A percentile compares a stretch with the other conserved stretches of the same genome.
These are phyloP conservation scores for Bauhinia variegata DNA, from an alignment of 306 rosid species.

Conservation along the genomic window DNA sequence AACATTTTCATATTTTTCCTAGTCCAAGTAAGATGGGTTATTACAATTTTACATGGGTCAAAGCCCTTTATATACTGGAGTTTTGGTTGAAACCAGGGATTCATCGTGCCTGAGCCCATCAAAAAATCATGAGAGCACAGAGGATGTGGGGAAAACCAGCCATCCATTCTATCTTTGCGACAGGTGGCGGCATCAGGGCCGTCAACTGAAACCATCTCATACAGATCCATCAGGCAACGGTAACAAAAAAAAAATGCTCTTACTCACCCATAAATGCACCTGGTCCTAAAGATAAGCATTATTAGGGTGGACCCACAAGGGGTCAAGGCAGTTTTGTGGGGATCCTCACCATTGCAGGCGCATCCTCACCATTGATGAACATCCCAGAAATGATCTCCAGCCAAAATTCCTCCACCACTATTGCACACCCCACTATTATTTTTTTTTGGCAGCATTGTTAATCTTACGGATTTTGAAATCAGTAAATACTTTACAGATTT, in stretches of 20 bases:
- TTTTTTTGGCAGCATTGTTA: too few relatives aligned
- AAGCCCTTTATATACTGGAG: slow-evolving; percentile 50
- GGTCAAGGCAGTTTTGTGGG: neutral
- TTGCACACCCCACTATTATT: too few relatives aligned
- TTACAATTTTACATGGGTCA: too few relatives aligned
- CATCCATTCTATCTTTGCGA: neutral
- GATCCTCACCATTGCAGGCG: too few relatives aligned
- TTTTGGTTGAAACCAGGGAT: neutral
- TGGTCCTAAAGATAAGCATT: neutral
- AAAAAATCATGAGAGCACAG: slow-evolving; percentile 20
- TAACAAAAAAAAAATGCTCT: neutral
- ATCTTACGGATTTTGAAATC: too few relatives aligned
- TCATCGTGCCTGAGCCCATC: slow-evolving; percentile 44
- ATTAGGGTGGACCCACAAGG: neutral
- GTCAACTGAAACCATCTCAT: neutral
- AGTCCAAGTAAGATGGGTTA: too few relatives aligned
- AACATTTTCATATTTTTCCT: too few relatives aligned
- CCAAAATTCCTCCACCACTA: too few relatives aligned
- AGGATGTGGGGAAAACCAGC: slow-evolving; percentile 33
- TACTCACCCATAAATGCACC: slow-evolving; percentile 27
- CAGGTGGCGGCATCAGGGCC: slow-evolving; percentile 37
- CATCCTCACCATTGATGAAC: too few relatives aligned
- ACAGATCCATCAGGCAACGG: neutral
- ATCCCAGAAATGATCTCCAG: too few relatives aligned
- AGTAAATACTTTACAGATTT: too few relatives aligned